Evolutionary conservation across 176 grass and related monocot genomes (phyloP).

Genomic region (Musa acuminata): DNA sequence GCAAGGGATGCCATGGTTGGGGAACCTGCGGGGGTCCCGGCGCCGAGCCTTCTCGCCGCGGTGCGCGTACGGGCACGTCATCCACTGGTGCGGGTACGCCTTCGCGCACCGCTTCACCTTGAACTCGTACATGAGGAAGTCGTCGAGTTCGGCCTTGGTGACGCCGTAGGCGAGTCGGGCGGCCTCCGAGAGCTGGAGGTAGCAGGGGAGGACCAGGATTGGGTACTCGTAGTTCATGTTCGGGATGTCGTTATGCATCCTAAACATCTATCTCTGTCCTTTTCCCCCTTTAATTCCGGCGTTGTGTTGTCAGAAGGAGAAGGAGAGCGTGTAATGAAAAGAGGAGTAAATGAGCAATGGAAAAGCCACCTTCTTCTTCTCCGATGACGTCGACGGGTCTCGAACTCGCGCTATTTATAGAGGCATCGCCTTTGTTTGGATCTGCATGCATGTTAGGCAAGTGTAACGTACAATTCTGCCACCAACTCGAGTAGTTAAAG

Average conservation of each 20-base stretch:
- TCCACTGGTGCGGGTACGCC: slow-evolving; percentile 17
- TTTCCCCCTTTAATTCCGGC: no score
- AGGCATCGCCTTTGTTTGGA: neutral
- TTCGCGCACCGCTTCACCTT: slow-evolving; percentile 21
- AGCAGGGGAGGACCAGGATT: neutral
- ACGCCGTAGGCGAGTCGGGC: neutral
- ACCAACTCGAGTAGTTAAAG: slow-evolving; percentile 9
- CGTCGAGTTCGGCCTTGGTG: neutral
- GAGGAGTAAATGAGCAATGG: no score
- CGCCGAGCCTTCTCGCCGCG: slow-evolving; percentile 25
- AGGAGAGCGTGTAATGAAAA: no score
- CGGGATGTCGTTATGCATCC: no score
- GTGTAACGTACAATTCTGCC: slow-evolving; percentile 1
- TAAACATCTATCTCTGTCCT: no score
- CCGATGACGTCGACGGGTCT: no score
- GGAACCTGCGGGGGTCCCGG: slow-evolving; percentile 17
- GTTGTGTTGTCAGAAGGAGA: no score
- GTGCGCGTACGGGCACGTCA: slow-evolving; percentile 12
- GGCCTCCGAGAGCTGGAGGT: neutral
- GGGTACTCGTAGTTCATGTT: neutral
- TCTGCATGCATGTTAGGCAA: slow-evolving; percentile 2
- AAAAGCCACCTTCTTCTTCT: no score
- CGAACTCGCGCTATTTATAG: neutral
- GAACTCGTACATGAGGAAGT: slow-evolving; percentile 25
- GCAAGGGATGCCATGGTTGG: slow-evolving; percentile 16